phyloP scores from a whole-genome alignment of 352 stramenopile genomes.

The Globisporangium viniferum region DNA sequence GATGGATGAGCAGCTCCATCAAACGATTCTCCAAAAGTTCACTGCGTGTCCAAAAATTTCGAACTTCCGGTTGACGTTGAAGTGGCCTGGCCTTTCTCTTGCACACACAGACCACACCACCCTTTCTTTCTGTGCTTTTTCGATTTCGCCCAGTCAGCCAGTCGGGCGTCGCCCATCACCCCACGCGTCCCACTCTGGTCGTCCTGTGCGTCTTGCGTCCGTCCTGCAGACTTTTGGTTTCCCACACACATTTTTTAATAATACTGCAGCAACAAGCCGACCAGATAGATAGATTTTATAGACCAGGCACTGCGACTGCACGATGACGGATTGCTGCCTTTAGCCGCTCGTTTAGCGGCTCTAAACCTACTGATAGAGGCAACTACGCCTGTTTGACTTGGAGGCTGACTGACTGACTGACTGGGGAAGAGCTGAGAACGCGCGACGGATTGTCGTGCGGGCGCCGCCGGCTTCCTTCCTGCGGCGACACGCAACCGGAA shows the following conservation, averaged over 20 bases:
- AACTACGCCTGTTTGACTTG: neutral
- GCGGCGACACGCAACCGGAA: neutral
- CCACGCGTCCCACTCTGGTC: neutral
- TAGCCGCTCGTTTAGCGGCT: neutral
- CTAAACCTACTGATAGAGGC: neutral
- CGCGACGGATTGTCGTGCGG: neutral
- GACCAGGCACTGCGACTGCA: too few relatives aligned
- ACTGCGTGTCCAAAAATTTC: conserved; percentile 1
- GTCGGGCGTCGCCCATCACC: neutral
- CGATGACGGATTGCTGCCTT: too few relatives aligned
- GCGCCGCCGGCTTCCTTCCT: neutral
- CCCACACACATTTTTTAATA: too few relatives aligned
- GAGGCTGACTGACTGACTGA: neutral
- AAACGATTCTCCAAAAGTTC: neutral
- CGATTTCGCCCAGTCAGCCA: conserved; percentile 3
- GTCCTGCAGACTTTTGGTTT: too few relatives aligned
- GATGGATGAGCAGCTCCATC: neutral
- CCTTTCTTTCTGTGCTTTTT: neutral
- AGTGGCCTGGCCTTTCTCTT: conserved; percentile 2
- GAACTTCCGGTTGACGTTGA: conserved; percentile 11
- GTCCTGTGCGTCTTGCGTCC: neutral
- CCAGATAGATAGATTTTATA: neutral
- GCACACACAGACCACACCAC: neutral
- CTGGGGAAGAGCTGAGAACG: neutral
- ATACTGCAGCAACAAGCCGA: neutral